A percentile compares a stretch with the other conserved stretches of the same genome.
phyloP scores from a whole-genome alignment of 2,329 filamentous ascomycete species.

The Microcera coccophila region DNA sequence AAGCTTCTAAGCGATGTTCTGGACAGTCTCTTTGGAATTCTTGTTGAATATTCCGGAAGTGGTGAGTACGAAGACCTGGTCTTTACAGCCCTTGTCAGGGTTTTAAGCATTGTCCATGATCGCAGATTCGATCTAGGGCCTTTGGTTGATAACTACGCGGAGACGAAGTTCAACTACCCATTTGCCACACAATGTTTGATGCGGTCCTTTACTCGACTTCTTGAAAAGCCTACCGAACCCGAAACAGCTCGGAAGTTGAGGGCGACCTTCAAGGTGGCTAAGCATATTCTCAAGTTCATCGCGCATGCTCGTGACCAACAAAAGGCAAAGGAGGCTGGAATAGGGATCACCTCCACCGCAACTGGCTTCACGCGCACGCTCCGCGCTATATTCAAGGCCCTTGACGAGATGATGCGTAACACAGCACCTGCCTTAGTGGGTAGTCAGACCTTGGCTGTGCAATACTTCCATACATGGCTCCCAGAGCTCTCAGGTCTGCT shows the following conservation, averaged over 20 bases:
- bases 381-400: slow-evolving; percentile 80
- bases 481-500: slow-evolving; percentile 79
- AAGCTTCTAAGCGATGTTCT: slow-evolving; percentile 88
- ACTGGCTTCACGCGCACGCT: slow-evolving; percentile 76
- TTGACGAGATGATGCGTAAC: slow-evolving; percentile 88
- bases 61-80: slow-evolving; percentile 91
- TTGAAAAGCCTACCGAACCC: slow-evolving; percentile 77
- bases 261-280: slow-evolving; percentile 90
- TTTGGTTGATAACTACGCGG: slow-evolving; percentile 86
- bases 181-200: slow-evolving; percentile 87
- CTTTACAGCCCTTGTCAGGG: slow-evolving; percentile 83
- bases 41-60: slow-evolving; percentile 86
- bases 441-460: slow-evolving; percentile 89
- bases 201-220: slow-evolving; percentile 76
- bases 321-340: slow-evolving; percentile 79
- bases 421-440: slow-evolving; percentile 81
- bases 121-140: slow-evolving; percentile 88
- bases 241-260: slow-evolving; percentile 80
- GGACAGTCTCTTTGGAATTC: slow-evolving; percentile 83
- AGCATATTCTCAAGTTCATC: slow-evolving; percentile 91
- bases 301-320: slow-evolving; percentile 84
- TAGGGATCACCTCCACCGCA: slow-evolving; percentile 74
- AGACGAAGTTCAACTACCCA: slow-evolving; percentile 85
- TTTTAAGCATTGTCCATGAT: slow-evolving; percentile 91
- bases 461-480: slow-evolving; percentile 97